Evolutionary conservation across 2,329 filamentous ascomycete species (phyloP), one percentile per base, ranked within the genome.

Genomic region (Fusarium pininemorale): DNA sequence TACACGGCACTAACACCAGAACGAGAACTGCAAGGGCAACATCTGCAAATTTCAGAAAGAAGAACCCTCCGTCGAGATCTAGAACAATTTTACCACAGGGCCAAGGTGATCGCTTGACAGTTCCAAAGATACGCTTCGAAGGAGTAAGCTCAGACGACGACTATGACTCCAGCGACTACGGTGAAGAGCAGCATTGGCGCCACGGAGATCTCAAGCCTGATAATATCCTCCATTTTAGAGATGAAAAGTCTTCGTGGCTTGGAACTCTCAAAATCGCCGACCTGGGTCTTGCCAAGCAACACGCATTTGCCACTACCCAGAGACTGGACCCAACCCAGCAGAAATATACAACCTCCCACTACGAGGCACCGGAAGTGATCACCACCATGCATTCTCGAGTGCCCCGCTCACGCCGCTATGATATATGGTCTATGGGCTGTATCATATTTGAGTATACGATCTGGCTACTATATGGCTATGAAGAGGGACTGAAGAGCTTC

Each of bases 401-500:
- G 15, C 55, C 70, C 2, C 53, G 72, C 7, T 79, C 80, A 1
- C 72, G 79, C 1, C 65, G 65, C 0, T 82, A 80, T 18, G 80
- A 82, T 12, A 70, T 77, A 8, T 82, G 80, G 80, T 80, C 79
- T 0, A 71, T 81, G 54, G 80, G 80, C 0, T 81, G 79, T 32
- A 75, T 82, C 12, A 72, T 74, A 1, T 63, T 82, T 2, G 80
- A 82, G 55, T 77, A 76, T 3, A 26, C 77, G 6, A 73, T 80
- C 10, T 82, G 80, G 80, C 42, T 81, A 0, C 59, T 81, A 0
- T 76, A 76, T 12, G 79, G 79, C 4, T 32, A 42, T 14, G 14
- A 54, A 39, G 60, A 63, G 10, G 62, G 53, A 5, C 28, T 76
- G 4, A 47, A 48, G 2, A 53, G 18, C 2, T 76, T 76, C 14